phyloP scores from a whole-genome alignment of 2,329 filamentous ascomycete species.

The Alternaria ventricosa region DNA sequence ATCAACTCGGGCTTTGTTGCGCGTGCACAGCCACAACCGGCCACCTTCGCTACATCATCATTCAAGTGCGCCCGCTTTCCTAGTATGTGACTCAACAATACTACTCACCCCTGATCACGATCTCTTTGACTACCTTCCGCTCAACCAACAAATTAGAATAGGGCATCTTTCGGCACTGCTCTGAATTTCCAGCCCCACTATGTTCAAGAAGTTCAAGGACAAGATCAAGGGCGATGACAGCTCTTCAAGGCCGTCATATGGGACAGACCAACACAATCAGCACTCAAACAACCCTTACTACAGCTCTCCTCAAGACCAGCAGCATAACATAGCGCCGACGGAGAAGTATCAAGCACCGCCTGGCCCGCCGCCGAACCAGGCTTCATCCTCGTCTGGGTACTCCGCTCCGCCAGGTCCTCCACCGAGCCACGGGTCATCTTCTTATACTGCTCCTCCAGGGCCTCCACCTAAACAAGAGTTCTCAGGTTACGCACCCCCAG shows the following conservation, averaged over 20 bases:
- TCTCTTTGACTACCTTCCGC: background rate
- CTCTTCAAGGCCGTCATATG: constrained; percentile 18
- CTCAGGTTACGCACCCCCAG: constrained; percentile 36
- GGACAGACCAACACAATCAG: constrained; percentile 29
- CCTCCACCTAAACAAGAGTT: constrained; percentile 29
- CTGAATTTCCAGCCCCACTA: constrained; percentile 7
- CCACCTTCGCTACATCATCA: constrained; percentile 5
- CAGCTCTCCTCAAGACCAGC: constrained; percentile 21
- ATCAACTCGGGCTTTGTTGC: background rate
- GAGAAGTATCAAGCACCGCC: constrained; percentile 40
- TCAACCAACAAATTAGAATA: background rate
- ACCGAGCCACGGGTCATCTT: constrained; percentile 28
- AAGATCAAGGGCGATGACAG: constrained; percentile 42
- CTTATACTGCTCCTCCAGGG: constrained; percentile 23
- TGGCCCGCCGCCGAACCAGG: constrained; percentile 38
- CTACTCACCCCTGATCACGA: background rate
- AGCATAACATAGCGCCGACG: constrained; percentile 17
- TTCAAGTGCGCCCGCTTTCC: constrained; percentile 1
- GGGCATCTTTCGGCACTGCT: background rate
- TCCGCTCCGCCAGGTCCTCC: constrained; percentile 29
- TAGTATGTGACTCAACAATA: background rate
- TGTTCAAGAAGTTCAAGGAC: constrained; percentile 47
- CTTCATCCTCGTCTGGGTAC: constrained; percentile 19
- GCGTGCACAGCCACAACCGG: constrained; percentile 13
- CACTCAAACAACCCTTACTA: constrained; percentile 37